Evolutionary conservation across 2,329 filamentous ascomycete genomes (phyloP).

Genomic region (Leptographium radiaticola): DNA sequence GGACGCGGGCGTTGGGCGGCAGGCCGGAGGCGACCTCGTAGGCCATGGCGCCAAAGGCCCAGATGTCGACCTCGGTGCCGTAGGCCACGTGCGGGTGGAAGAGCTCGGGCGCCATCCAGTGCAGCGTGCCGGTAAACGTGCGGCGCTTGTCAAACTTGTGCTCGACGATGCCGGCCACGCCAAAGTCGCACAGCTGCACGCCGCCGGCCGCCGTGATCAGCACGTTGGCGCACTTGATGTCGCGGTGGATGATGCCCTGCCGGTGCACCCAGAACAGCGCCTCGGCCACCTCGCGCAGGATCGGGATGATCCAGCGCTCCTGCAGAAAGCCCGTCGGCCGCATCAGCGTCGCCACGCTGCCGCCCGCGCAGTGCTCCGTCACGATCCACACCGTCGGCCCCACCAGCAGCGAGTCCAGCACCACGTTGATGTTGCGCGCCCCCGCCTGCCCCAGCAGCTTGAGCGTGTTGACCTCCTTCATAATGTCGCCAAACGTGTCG

Average conservation of each 20-base stretch:
- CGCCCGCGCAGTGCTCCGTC: conserved; percentile 74
- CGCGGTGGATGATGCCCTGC: conserved; percentile 56
- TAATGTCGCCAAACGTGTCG: conserved; percentile 55
- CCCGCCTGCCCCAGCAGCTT: conserved; percentile 61
- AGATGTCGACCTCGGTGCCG: conserved; percentile 65
- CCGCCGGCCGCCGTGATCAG: conserved; percentile 63
- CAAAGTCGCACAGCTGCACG: conserved; percentile 76
- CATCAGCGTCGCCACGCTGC: conserved; percentile 65
- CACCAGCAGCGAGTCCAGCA: conserved; percentile 66
- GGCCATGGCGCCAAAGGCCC: conserved; percentile 72
- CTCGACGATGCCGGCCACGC: conserved; percentile 67
- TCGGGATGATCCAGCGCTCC: conserved; percentile 39
- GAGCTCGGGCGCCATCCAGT: conserved; percentile 80
- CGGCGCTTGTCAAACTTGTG: conserved; percentile 63
- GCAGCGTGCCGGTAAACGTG: conserved; percentile 69
- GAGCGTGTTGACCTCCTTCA: conserved; percentile 57
- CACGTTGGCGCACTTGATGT: conserved; percentile 68
- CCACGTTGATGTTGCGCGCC: conserved; percentile 68
- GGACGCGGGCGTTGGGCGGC: conserved; percentile 50
- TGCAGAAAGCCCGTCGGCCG: conserved; percentile 55
- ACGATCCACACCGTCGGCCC: conserved; percentile 79
- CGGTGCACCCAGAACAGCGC: conserved; percentile 56
- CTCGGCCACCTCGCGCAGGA: conserved; percentile 52
- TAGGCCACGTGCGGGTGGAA: conserved; percentile 49
- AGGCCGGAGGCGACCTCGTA: conserved; percentile 70